Evolutionary conservation across 176 grass and related monocot species (phyloP), one percentile per base, ranked within the genome.

Genomic region (Calamus simplicifolius): DNA sequence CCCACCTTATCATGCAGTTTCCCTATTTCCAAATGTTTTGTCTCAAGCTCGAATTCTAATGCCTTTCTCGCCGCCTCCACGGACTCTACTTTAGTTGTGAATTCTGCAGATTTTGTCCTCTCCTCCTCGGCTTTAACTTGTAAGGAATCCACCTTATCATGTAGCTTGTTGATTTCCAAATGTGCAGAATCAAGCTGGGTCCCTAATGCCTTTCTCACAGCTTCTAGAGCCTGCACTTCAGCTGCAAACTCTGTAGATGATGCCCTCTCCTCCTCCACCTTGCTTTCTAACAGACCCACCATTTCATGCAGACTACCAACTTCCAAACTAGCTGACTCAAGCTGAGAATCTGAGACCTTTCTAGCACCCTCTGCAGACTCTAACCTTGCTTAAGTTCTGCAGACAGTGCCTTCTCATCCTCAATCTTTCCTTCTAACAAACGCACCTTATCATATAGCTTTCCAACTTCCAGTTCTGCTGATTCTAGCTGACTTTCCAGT

Each of bases 121-220:
- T 85, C 80, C 55, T 98, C 85, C 72, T 83, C 81, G 21, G 89
- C 56, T 64, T 86, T 80, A 5, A 27, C 52, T 70, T 92, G 81
- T 67, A 85, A 54, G 18, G 60, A 89, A 28, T 16, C 35, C 21
- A 85, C 63, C 63, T 85, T 83, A 67, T 92, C 94, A 1, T 50
- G 43, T 28, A 85, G 62, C 19, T 76, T 79, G 31, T 28, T 6
- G 50, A 73, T 65, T 76, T 82, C 68, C 15, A 64, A 79, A 63
- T 59, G 62, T 51, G 58, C 59, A 58, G 58, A 19, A 43, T 76
- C 64, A 54, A 90, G 69, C 29, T 79, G 77, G 1, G 29, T 28
- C 48, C 79, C 75, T 64, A 90, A 60, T 50, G 57, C 67, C 59
- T 76, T 77, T 73, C 69, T 90, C 19, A 69, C 57, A 53, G 72